These are phyloP conservation scores for Pulicaria dysenterica DNA, from an alignment of 129 eudicot species.

Conservation along the genomic window DNA sequence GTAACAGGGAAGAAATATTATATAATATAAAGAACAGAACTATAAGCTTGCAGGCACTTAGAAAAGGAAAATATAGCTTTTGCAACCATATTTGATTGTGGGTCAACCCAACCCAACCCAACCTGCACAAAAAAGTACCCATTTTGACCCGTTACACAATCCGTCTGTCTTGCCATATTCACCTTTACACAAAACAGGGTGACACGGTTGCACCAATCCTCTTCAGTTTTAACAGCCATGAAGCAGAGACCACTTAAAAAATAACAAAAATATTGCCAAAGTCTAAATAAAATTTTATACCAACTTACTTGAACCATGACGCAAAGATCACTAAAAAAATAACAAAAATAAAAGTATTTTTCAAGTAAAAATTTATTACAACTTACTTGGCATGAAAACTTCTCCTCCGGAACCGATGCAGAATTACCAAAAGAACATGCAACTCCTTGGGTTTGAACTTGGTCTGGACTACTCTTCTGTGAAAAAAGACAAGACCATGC, in stretches of 20 bases:
- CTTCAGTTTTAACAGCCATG: neutral
- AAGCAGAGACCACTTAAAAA: neutral
- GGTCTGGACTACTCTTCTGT: constrained; percentile 36
- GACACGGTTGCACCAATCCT: neutral
- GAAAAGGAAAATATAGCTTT: neutral
- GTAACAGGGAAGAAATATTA: neutral
- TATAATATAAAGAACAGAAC: neutral
- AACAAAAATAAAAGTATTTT: neutral
- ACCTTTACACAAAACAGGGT: neutral
- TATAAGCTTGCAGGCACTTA: neutral
- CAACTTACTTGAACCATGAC: no score
- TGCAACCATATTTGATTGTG: neutral
- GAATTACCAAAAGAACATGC: constrained; percentile 29
- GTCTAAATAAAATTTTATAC: neutral
- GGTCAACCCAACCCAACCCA: constrained; percentile 2
- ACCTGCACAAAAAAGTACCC: constrained; percentile 2
- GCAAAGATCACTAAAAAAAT: neutral
- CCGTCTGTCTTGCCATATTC: neutral
- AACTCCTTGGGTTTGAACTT: constrained; percentile 31
- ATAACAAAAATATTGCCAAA: neutral
- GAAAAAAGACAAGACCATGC: neutral
- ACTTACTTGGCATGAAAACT: constrained; percentile 38
- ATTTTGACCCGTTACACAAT: neutral
- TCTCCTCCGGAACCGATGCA: constrained; percentile 23
- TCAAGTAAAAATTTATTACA: neutral